These are phyloP conservation scores for Paraphoma sp. DNA, from an alignment of 2,329 filamentous ascomycete genomes.

Conservation along the genomic window DNA sequence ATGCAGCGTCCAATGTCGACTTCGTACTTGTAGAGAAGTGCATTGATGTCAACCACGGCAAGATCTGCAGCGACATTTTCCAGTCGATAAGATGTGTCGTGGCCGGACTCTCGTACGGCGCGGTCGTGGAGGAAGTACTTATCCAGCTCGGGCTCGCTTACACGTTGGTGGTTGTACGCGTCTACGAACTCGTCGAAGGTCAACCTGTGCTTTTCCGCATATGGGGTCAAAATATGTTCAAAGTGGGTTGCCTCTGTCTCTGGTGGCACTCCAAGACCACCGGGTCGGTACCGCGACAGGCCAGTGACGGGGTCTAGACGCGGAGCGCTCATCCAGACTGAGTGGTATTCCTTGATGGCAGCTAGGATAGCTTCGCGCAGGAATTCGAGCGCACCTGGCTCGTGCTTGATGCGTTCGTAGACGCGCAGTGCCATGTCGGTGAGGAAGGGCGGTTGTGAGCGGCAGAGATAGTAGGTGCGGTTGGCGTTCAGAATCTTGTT, in stretches of 20 bases:
- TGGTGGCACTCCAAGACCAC: constrained; percentile 84
- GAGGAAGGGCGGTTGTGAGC: constrained; percentile 94
- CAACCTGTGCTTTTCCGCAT: constrained; percentile 83
- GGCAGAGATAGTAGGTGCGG: constrained; percentile 90
- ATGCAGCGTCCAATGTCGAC: constrained; percentile 89
- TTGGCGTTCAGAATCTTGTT: constrained; percentile 98
- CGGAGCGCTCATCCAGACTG: constrained; percentile 78
- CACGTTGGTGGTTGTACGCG: constrained; percentile 78
- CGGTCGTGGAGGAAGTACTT: constrained; percentile 96
- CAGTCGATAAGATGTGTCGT: constrained; percentile 94
- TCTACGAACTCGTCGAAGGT: constrained; percentile 82
- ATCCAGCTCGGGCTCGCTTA: constrained; percentile 87
- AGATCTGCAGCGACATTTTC: constrained; percentile 82
- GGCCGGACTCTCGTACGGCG: constrained; percentile 92
- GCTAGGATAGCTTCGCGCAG: constrained; percentile 80
- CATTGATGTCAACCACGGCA: constrained; percentile 94
- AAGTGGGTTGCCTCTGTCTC: constrained; percentile 92
- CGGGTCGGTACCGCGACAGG: constrained; percentile 83
- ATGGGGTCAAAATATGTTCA: constrained; percentile 79
- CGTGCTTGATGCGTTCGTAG: constrained; percentile 90
- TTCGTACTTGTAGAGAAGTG: constrained; percentile 95
- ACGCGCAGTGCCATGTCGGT: constrained; percentile 97
- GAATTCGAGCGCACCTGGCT: constrained; percentile 81
- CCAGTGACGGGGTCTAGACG: constrained; percentile 79
- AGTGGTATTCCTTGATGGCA: constrained; percentile 96